A percentile compares a stretch with the other conserved stretches of the same genome.
Evolutionary conservation across 1,139 yeast species (phyloP).

Genomic region (Candida gigantensis): DNA sequence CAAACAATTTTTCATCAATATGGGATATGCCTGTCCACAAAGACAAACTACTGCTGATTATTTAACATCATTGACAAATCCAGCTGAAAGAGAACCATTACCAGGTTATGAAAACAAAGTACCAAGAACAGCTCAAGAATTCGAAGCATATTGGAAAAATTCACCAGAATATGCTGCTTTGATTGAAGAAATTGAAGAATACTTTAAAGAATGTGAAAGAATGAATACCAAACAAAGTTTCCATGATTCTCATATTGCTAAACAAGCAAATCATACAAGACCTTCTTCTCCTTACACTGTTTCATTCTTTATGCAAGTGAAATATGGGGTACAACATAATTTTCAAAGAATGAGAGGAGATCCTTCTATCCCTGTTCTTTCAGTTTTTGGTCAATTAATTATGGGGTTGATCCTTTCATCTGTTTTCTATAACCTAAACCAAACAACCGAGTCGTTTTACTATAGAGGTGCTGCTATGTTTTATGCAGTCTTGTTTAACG

Average conservation of each 20-base stretch:
- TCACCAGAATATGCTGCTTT: slow-evolving; percentile 22
- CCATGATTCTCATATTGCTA: slow-evolving; percentile 27
- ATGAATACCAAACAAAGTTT: slow-evolving; percentile 14
- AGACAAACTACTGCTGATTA: slow-evolving; percentile 85
- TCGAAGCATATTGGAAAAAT: slow-evolving; percentile 25
- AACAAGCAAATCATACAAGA: slow-evolving; percentile 25
- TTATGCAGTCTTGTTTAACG: slow-evolving; percentile 56
- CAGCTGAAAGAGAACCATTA: slow-evolving; percentile 59
- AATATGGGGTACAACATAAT: slow-evolving; percentile 27
- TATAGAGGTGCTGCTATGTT: slow-evolving; percentile 58
- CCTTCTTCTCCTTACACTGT: slow-evolving; percentile 33
- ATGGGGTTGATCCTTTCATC: slow-evolving; percentile 44
- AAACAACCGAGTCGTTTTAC: slow-evolving; percentile 51
- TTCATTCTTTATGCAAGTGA: slow-evolving; percentile 32
- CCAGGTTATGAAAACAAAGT: slow-evolving; percentile 47
- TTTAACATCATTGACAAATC: slow-evolving; percentile 75
- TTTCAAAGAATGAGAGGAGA: slow-evolving; percentile 28
- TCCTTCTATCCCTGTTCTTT: slow-evolving; percentile 27
- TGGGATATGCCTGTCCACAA: slow-evolving; percentile 65
- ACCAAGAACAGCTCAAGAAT: slow-evolving; percentile 28
- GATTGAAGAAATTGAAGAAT: slow-evolving; percentile 20
- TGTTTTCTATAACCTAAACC: slow-evolving; percentile 50
- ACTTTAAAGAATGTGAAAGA: slow-evolving; percentile 13
- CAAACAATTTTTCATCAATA: slow-evolving; percentile 60
- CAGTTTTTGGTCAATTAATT: slow-evolving; percentile 25